Base-by-base conservation (phyloP, 768 basidiomycete species). In the Lactarius quietus region DNA sequence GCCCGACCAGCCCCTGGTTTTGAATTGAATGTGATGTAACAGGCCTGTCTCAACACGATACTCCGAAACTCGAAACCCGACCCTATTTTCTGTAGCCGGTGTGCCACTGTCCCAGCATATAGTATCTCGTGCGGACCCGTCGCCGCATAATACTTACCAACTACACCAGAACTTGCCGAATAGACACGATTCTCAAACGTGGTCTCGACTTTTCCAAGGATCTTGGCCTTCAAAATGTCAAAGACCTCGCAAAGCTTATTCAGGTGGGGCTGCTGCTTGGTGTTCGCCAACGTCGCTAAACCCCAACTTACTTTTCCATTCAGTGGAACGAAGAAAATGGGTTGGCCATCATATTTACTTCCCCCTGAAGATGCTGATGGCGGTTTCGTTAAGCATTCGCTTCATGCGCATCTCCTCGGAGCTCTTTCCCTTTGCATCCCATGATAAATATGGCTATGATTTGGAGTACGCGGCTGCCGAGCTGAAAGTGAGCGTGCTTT, bases 391-490 rank as follows among this genome's bases (percentile, higher is more conserved):
- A 62, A 80, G 86, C 55, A 94, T 96, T 61, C 84, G 83, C n/a
- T 96, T 95, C 76, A 84, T 95, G 77, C 84, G 94, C 53, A 73
- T 96, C 68, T 95, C 93, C 0, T 93, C 92, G 9, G 92, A 94
- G 68, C 88, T 97, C 84, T 96, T 97, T 75, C 94, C 95, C 1
- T 97, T 89, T 70, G 93, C 94, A 0, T 90, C 90, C 1, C 95
- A 98, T 69, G 80, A 77, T 20, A 81, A 80, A 23, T 84, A 93
- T 71, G 93, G 93, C 0, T 97, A 98, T 74, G 82, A 86, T 18
- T 81, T 98, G 29, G 82, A 84, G 9, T 95, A 91, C 65, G 93
- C 91, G 7, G 79, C 83, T 6, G 76, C 77, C 31, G 83, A 81
- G 63, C 71, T 86, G 52, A 81, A 80, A 70, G 81, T 78, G 38